phyloP scores from a whole-genome alignment of 2,329 filamentous ascomycete genomes.

The Saccharata proteae region DNA sequence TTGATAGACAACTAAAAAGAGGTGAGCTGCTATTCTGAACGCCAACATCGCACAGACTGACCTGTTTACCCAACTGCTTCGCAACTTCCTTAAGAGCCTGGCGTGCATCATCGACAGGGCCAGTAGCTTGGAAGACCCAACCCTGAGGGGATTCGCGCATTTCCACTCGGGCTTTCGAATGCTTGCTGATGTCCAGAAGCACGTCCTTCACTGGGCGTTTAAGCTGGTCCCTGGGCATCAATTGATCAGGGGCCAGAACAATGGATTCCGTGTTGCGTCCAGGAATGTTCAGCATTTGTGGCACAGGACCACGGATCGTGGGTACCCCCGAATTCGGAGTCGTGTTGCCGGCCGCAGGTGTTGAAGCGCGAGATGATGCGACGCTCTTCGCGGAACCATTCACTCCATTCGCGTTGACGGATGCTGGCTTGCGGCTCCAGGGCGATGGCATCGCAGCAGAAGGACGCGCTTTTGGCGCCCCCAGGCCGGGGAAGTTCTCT shows the following conservation, averaged over 20 bases:
- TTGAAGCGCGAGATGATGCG: constrained; percentile 45
- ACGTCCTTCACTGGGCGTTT: constrained; percentile 78
- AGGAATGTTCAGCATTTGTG: constrained; percentile 60
- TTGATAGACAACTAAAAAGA: constrained; percentile 49
- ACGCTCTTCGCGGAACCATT: constrained; percentile 43
- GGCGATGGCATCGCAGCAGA: constrained; percentile 53
- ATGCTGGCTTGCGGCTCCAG: constrained; percentile 60
- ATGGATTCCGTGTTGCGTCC: constrained; percentile 72
- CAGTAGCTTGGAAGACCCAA: constrained; percentile 73
- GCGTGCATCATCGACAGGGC: constrained; percentile 70
- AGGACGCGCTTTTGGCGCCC: constrained; percentile 52
- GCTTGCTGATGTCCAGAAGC: constrained; percentile 83
- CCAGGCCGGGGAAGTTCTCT: constrained; percentile 88
- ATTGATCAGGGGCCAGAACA: constrained; percentile 59
- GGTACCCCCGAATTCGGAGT: constrained; percentile 36
- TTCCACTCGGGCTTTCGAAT: constrained; percentile 74
- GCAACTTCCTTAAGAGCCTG: constrained; percentile 84
- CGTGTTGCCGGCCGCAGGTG: constrained; percentile 47
- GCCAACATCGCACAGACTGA: constrained; percentile 39
- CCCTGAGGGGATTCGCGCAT: constrained; percentile 63
- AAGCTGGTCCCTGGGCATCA: constrained; percentile 64
- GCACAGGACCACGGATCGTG: constrained; percentile 22
- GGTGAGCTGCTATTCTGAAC: constrained; percentile 6
- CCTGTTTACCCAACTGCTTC: constrained; percentile 75
- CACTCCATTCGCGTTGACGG: constrained; percentile 32